A percentile compares a stretch with the other conserved stretches of the same genome.
Evolutionary conservation across 306 rosid genomes (phyloP).

Genomic region (Gastrolobium bilobum): DNA sequence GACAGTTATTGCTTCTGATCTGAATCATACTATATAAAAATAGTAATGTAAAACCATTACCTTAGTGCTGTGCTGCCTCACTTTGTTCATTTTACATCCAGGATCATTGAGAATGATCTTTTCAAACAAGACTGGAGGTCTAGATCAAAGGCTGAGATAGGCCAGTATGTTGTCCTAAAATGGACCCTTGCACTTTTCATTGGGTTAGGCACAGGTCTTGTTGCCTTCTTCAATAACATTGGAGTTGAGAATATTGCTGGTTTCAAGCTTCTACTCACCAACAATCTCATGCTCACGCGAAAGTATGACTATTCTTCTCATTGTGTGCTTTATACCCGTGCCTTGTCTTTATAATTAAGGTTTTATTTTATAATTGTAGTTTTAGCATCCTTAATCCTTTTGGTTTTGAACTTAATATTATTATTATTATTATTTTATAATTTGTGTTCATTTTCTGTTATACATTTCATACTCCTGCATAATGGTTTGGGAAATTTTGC

Average conservation of each 20-base stretch:
- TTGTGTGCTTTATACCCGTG: background rate
- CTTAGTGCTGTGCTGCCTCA: background rate
- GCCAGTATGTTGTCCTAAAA: slow-evolving; percentile 68
- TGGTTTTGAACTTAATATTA: background rate
- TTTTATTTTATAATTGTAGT: background rate
- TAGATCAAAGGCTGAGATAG: slow-evolving; percentile 60
- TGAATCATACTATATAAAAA: no score
- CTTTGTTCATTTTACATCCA: slow-evolving; percentile 28
- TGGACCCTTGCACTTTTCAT: slow-evolving; percentile 81
- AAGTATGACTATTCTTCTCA: slow-evolving; percentile 53
- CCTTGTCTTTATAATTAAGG: background rate
- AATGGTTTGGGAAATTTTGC: no score
- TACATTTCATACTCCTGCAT: no score
- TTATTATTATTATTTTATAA: background rate
- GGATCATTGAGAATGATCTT: slow-evolving; percentile 83
- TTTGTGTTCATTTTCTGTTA: background rate
- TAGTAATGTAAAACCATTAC: no score
- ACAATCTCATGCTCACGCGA: slow-evolving; percentile 62
- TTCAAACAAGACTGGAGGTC: slow-evolving; percentile 88
- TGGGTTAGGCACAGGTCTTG: slow-evolving; percentile 76
- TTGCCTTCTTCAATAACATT: slow-evolving; percentile 77
- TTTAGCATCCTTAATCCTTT: background rate
- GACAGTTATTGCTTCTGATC: no score
- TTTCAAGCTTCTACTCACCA: slow-evolving; percentile 70
- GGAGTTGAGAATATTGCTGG: slow-evolving; percentile 90